Evolutionary conservation across 768 basidiomycete species (phyloP), one percentile per base, ranked within the genome.

Genomic region (Boletellus sp.): DNA sequence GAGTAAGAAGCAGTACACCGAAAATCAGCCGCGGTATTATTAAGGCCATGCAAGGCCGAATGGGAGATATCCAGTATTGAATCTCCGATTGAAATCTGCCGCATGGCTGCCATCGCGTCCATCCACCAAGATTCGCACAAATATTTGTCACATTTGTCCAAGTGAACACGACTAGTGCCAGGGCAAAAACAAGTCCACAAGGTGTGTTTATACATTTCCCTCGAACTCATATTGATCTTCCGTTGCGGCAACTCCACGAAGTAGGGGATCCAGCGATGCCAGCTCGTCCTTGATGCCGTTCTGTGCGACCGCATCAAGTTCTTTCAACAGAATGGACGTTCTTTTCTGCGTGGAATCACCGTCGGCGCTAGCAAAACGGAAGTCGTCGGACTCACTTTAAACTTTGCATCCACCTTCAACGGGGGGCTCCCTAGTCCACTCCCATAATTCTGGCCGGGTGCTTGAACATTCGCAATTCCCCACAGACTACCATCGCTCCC

Each of bases 271-370:
- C 39, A 93, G 75, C 22, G 87, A 87, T 16, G 85, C 82, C 33
- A 94, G 72, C 67, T 94, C 90, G 49, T 90, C 87, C 66, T 79
- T 85, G 65, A 94, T 93, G 13, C 81, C 80, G 42, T 83, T 83
- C 51, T 91, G 77, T 41, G 91, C 90, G 41, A 90, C 81, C 35
- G 78, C 74, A 68, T 94, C 92, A 20, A 95, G 78, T 56, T 94
- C 92, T 66, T 92, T 93, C 50, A 92, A 69, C 10, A 95, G 70
- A 36, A 70, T 72, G 17, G 81, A 77, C 16, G 84, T 87, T 54
- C 94, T 83, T 84, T 93, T 94, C 92, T 94, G 66, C 16, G n/a
- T 32, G 6, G 35, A 1, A 36, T 64, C 31, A 50, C 19, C 24
- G 48, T 48, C 32, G 0, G 22, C 15, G 23, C 37, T 24, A 20